Conservation (phyloP, 805 yeast species). For the Barnettozyma californica region DNA sequence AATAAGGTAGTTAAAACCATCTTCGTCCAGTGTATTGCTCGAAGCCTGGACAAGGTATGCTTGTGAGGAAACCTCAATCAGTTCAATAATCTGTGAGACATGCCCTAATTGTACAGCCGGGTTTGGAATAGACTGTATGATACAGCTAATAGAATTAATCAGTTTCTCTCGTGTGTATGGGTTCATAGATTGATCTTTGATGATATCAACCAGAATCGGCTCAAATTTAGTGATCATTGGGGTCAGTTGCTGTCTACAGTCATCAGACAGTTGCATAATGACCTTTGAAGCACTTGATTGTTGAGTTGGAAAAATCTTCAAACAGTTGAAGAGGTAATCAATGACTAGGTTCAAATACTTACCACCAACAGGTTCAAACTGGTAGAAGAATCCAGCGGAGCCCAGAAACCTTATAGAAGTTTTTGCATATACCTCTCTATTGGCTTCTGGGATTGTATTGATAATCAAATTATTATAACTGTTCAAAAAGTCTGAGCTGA, state of each 20-base stretch:
- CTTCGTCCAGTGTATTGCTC: constrained; percentile 10
- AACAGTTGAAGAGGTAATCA: constrained; percentile 45
- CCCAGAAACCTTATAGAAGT: constrained; percentile 56
- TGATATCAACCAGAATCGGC: constrained; percentile 40
- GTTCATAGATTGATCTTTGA: constrained; percentile 35
- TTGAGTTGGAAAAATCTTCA: constrained; percentile 24
- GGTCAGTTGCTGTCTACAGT: constrained; percentile 39
- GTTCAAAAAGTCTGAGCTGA: constrained; percentile 28
- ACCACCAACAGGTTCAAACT: constrained; percentile 43
- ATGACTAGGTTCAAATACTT: constrained; percentile 46
- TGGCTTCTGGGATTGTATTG: constrained; percentile 12
- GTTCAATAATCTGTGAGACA: constrained; percentile 28
- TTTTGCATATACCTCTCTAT: constrained; percentile 30
- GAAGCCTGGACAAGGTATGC: constrained; percentile 14
- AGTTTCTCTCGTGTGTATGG: constrained; percentile 52
- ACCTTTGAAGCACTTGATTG: constrained; percentile 47
- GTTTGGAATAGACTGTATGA: constrained; percentile 48
- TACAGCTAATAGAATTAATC: constrained; percentile 56
- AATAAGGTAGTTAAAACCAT: constrained; percentile 40
- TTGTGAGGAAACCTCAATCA: constrained; percentile 23
- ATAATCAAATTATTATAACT: constrained; percentile 11
- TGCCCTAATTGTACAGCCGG: constrained; percentile 39
- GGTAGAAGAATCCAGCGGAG: constrained; percentile 55
- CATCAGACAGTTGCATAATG: constrained; percentile 52
- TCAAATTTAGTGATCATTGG: constrained; percentile 45